Evolutionary conservation across 805 yeast genomes (phyloP).

Genomic region (Starmera caribaea): DNA sequence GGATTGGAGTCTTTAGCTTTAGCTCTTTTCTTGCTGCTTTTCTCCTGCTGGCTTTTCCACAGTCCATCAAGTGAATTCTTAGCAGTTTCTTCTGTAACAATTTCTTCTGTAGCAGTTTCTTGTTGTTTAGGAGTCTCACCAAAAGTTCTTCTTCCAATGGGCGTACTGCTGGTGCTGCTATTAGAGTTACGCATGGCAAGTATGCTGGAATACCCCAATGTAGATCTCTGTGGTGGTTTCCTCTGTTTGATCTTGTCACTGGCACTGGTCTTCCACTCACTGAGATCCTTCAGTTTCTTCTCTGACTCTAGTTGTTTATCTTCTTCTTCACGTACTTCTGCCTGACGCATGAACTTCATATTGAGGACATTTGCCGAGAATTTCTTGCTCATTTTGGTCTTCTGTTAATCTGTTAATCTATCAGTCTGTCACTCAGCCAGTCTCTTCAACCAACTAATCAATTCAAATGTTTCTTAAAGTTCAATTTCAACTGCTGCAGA

Average conservation of each 20-base stretch:
- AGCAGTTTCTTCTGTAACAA: slow-evolving; percentile 3
- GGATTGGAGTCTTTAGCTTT: slow-evolving; percentile 4
- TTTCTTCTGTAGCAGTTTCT: slow-evolving; percentile 13
- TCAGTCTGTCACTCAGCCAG: too few species aligned
- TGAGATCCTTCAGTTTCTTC: slow-evolving; percentile 33
- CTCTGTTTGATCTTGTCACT: slow-evolving; percentile 19
- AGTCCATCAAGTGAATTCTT: slow-evolving; percentile 6
- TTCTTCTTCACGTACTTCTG: slow-evolving; percentile 25
- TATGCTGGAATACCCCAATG: slow-evolving; percentile 34
- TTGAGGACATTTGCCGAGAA: slow-evolving; percentile 47
- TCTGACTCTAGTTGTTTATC: slow-evolving; percentile 24
- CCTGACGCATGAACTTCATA: slow-evolving; percentile 63
- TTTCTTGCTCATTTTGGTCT: not conserved
- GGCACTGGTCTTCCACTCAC: slow-evolving; percentile 21
- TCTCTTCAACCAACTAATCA: too few species aligned
- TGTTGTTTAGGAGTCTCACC: slow-evolving; percentile 17
- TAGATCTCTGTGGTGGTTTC: slow-evolving; percentile 19
- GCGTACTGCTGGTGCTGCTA: slow-evolving; percentile 2
- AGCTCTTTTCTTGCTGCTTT: slow-evolving; percentile 1
- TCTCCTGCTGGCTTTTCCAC: slow-evolving; percentile 18
- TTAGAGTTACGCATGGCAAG: slow-evolving; percentile 13
- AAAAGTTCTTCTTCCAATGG: slow-evolving; percentile 20
- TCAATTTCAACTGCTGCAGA: too few species aligned
- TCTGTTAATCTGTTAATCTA: not conserved
- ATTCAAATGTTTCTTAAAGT: too few species aligned